Conservation (phyloP, 2,329 filamentous ascomycete genomes). For the Colletotrichum tropicicola region DNA sequence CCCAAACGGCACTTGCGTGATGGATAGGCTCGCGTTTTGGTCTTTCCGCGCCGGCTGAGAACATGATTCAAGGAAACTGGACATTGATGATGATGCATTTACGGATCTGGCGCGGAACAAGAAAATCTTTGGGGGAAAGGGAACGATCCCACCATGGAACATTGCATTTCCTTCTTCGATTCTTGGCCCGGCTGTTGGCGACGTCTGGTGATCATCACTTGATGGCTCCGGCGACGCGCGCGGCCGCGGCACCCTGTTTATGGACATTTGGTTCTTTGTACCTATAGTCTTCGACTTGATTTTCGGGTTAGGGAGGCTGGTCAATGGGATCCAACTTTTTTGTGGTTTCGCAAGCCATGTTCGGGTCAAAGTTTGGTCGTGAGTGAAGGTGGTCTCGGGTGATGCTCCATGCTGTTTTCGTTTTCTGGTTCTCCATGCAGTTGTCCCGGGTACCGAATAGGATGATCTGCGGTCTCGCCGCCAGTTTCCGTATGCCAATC, state of each 20-base stretch:
- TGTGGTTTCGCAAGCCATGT: background rate
- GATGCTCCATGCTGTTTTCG: background rate
- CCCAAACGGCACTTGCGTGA: constrained; percentile 28
- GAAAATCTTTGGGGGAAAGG: constrained; percentile 17
- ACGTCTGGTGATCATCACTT: background rate
- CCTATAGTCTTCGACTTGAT: constrained; percentile 20
- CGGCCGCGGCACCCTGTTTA: background rate
- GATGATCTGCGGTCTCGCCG: background rate
- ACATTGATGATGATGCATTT: constrained; percentile 31
- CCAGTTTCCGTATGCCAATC: background rate
- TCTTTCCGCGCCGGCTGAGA: constrained; percentile 6
- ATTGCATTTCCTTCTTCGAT: constrained; percentile 21
- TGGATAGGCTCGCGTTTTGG: constrained; percentile 9
- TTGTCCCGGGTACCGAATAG: background rate
- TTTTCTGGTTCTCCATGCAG: background rate
- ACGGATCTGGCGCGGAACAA: constrained; percentile 28
- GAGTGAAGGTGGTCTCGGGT: too few species aligned
- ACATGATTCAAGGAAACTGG: constrained; percentile 29
- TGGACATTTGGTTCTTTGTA: constrained; percentile 26
- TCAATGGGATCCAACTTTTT: constrained; percentile 15
- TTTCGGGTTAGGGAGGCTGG: constrained; percentile 26
- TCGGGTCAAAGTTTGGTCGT: background rate
- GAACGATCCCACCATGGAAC: constrained; percentile 22
- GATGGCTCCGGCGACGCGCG: background rate
- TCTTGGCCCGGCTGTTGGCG: background rate